Evolutionary conservation across 2,329 filamentous ascomycete genomes (phyloP).

Genomic region (Pseudogymnoascus sp.): DNA sequence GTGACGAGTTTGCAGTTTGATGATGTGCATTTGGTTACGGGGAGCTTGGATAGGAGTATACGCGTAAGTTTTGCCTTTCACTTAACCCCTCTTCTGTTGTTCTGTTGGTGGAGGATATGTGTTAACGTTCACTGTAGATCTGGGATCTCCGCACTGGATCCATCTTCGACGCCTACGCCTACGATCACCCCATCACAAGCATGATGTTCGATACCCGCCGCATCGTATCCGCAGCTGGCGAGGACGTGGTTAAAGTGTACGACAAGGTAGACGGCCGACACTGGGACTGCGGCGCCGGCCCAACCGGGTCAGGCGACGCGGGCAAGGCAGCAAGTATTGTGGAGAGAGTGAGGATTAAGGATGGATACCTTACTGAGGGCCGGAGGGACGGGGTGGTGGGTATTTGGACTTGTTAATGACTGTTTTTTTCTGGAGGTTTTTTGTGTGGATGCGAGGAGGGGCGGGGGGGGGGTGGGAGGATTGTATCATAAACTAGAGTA

Average conservation of each 20-base stretch:
- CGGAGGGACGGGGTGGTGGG: slow-evolving; percentile 80
- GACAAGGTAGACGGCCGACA: slow-evolving; percentile 93
- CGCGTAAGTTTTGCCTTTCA: slow-evolving; percentile 54
- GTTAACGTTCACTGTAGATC: slow-evolving; percentile 52
- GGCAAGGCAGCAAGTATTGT: slow-evolving; percentile 60
- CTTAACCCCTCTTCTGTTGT: neutral
- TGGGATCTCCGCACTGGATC: slow-evolving; percentile 97
- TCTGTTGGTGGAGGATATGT: neutral
- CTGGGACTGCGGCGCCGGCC: slow-evolving; percentile 90
- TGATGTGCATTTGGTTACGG: slow-evolving; percentile 88
- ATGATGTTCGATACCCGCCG: slow-evolving; percentile 95
- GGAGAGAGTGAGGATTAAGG: slow-evolving; percentile 81
- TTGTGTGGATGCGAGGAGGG: neutral
- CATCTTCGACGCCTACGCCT: slow-evolving; percentile 92
- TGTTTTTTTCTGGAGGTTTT: neutral
- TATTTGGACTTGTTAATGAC: slow-evolving; percentile 68
- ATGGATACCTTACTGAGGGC: slow-evolving; percentile 90
- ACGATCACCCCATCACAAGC: slow-evolving; percentile 81
- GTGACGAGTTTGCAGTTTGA: slow-evolving; percentile 95
- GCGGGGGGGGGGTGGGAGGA: neutral
- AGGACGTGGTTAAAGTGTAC: slow-evolving; percentile 94
- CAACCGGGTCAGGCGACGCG: slow-evolving; percentile 53
- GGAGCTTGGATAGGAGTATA: slow-evolving; percentile 85
- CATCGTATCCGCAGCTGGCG: slow-evolving; percentile 83
- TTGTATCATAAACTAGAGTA: slow-evolving; percentile 3